Evolutionary conservation across 176 grass and related monocot species (phyloP), one percentile per base, ranked within the genome.

Genomic region (Areca catechu): DNA sequence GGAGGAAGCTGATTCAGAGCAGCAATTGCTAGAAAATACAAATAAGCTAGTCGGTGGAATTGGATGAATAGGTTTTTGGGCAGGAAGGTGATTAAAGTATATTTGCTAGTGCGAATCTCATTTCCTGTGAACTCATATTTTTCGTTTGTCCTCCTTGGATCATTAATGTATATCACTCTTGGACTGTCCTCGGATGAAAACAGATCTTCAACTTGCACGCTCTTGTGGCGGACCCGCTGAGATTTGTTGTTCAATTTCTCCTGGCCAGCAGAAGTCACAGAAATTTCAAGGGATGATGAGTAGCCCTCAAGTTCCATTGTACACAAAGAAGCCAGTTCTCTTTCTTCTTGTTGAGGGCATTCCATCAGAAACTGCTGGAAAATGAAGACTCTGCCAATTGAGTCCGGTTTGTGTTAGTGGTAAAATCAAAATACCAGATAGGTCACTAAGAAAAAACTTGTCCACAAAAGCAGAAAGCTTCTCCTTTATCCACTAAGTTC

Each of bases 51-150:
- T 49, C 94, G 65, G 71, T 98, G 94, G 73, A 98, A 98, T 54
- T 98, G 94, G 56, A 83, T 98, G 81, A 98, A 98, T 71, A 98
- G 75, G 72, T 98, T 98, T 75, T 98, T 98, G 17, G 94, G 94
- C 70, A 98, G 60, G 65, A 98, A 98, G 15, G 94, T 98, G 49
- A 98, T 83, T 48, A 98, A 69, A 48, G 94, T 98, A 70, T 98
- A 98, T 66, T 98, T 98, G 84, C 94, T 98, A 57, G 94, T 98
- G 20, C 94, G 77, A 60, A 98, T 98, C 70, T 98, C 94, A 65
- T 98, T 98, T 43, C 94, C 94, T 0, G 88, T 89, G 66, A 98
- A 98, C 65, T 98, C 88, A 54, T 93, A 92, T 51, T 86, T 78
- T 56, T 92, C 82, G 30, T 92, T 98, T 73, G 94, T 98, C 69